Conservation (phyloP, 208 protist genomes). For the Porcisia deanei region DNA sequence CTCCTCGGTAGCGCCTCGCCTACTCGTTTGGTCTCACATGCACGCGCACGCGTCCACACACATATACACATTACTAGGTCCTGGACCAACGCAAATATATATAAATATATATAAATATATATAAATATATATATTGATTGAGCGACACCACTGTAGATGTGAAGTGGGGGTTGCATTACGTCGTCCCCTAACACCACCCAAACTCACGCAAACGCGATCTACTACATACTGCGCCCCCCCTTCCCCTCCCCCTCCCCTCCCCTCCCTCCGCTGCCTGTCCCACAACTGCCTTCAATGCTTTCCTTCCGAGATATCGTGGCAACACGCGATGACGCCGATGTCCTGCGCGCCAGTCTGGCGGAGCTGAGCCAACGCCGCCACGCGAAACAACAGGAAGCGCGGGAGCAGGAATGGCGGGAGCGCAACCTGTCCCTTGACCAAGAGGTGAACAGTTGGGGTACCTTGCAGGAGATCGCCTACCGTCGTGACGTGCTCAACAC, state of each 20-base stretch:
- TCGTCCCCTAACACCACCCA: neutral
- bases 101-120: no score
- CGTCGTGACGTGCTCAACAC: constrained; percentile 24
- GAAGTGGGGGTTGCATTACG: no score
- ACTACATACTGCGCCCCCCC: no score
- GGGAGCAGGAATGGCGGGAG: constrained; percentile 9
- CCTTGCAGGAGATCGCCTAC: constrained; percentile 25
- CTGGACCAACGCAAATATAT: no score
- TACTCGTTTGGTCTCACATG: no score
- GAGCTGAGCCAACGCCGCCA: constrained; percentile 26
- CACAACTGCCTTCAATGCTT: constrained; percentile 1
- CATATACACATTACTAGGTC: no score
- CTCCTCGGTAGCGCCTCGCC: no score
- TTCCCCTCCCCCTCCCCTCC: neutral
- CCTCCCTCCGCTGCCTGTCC: neutral
- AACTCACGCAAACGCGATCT: no score
- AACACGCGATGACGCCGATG: constrained; percentile 20
- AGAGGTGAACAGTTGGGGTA: neutral
- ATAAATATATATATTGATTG: no score
- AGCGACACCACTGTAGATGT: no score
- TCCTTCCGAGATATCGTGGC: constrained; percentile 30
- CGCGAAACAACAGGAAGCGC: constrained; percentile 11
- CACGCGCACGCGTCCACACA: no score
- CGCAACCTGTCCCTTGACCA: neutral
- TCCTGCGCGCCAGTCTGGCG: constrained; percentile 15